These are phyloP conservation scores for Tricholoma sp. DNA, from an alignment of 768 basidiomycete genomes.

Conservation along the genomic window DNA sequence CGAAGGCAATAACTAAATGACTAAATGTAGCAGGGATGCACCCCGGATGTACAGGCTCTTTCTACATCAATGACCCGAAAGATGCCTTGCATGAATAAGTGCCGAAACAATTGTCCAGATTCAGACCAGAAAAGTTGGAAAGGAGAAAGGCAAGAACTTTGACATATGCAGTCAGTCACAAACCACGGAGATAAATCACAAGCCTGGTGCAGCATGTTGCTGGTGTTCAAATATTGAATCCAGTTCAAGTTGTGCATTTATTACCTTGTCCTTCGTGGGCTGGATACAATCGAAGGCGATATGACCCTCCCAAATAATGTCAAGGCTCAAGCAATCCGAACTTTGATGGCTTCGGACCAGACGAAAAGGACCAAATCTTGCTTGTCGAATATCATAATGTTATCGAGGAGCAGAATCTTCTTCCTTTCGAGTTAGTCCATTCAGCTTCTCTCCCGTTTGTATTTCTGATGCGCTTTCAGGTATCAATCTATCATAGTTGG, in stretches of 20 bases:
- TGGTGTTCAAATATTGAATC: background rate
- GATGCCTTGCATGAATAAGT: background rate
- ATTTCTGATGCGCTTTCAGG: slow-evolving; percentile 24
- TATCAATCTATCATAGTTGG: slow-evolving; percentile 79
- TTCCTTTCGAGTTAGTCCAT: slow-evolving; percentile 54
- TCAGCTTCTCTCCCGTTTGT: slow-evolving; percentile 5
- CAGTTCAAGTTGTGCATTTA: slow-evolving; percentile 78
- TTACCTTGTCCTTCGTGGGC: slow-evolving; percentile 89
- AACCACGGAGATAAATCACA: too few species aligned
- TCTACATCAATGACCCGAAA: background rate
- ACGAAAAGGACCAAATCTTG: slow-evolving; percentile 84
- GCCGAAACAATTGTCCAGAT: too few species aligned
- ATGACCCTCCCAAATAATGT: slow-evolving; percentile 87
- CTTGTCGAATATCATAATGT: slow-evolving; percentile 80
- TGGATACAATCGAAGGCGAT: slow-evolving; percentile 98
- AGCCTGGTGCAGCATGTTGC: too few species aligned
- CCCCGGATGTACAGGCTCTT: background rate
- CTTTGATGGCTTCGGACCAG: slow-evolving; percentile 74
- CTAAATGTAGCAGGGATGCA: background rate
- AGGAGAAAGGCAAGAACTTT: too few species aligned
- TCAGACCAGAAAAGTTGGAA: too few species aligned
- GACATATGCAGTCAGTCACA: too few species aligned
- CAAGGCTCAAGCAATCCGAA: slow-evolving; percentile 90
- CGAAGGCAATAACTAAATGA: background rate
- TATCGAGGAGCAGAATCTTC: slow-evolving; percentile 72